Evolutionary conservation across 2,329 filamentous ascomycete genomes (phyloP).

Genomic region (Aspergillus sp.): DNA sequence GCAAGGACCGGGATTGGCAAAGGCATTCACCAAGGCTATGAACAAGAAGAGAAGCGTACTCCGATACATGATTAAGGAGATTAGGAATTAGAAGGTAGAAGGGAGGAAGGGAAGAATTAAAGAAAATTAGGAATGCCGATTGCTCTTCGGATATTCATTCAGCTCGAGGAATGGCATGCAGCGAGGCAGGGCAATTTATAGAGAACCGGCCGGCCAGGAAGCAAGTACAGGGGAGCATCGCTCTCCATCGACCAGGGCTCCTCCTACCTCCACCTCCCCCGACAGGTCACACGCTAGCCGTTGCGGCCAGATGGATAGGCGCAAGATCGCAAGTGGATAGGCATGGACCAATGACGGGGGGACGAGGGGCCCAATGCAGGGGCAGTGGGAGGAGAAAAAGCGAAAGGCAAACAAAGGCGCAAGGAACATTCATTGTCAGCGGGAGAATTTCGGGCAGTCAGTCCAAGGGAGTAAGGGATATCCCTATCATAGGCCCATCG

Average conservation of each 20-base stretch:
- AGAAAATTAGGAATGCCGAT: not conserved
- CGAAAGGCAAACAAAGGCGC: not conserved
- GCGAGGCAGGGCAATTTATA: not conserved
- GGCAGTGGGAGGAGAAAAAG: not conserved
- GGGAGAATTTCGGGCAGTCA: not conserved
- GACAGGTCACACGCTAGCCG: not conserved
- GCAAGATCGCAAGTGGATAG: not conserved
- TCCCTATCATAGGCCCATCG: not conserved
- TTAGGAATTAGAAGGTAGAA: conserved; percentile 1
- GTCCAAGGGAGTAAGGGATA: not conserved
- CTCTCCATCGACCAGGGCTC: too few relatives aligned
- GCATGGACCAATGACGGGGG: not conserved
- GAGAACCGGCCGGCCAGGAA: not conserved
- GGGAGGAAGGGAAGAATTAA: not conserved
- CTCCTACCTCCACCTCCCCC: not conserved
- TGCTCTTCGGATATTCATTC: not conserved
- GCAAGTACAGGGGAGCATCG: not conserved
- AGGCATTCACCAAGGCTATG: conserved; percentile 25
- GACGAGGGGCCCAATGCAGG: not conserved
- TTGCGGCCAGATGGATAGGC: not conserved
- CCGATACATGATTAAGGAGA: conserved; percentile 15
- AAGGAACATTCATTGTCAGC: not conserved
- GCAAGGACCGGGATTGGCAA: conserved; percentile 30
- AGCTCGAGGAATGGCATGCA: not conserved
- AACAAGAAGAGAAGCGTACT: conserved; percentile 23